phyloP scores from a whole-genome alignment of 345 rosid species.

The Zanthoxylum bungeanum region DNA sequence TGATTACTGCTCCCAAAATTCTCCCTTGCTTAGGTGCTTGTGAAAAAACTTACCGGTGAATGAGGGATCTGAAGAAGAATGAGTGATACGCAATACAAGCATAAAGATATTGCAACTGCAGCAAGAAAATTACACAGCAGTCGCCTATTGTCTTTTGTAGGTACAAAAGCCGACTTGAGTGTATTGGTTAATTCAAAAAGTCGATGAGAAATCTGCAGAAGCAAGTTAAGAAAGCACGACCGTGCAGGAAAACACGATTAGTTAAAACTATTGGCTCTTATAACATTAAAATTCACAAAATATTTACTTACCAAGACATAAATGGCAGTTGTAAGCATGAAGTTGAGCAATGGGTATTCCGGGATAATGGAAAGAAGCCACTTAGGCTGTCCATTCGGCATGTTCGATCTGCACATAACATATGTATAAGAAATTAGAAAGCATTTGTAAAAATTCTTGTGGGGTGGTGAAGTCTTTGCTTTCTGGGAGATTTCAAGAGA shows the following conservation, averaged over 20 bases:
- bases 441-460: neutral
- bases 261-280: neutral
- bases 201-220: constrained; percentile 71
- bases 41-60: constrained; percentile 46
- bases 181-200: constrained; percentile 77
- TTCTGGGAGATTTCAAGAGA: neutral
- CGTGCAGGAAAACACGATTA: neutral
- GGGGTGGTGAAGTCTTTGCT: neutral
- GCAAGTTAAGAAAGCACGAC: constrained; percentile 12
- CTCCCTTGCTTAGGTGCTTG: neutral
- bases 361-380: constrained; percentile 96
- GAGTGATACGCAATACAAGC: constrained; percentile 54
- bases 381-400: constrained; percentile 94
- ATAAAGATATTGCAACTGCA: constrained; percentile 55
- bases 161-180: constrained; percentile 68
- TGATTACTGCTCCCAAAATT: constrained; percentile 2
- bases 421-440: constrained; percentile 1
- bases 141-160: constrained; percentile 65
- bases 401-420: constrained; percentile 58
- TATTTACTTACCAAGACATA: constrained; percentile 63
- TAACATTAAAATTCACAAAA: neutral
- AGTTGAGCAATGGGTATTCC: constrained; percentile 84
- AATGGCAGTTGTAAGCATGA: constrained; percentile 91
- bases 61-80: constrained; percentile 82
- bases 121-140: constrained; percentile 63